phyloP scores from a whole-genome alignment of 1,284 basidiomycete genomes.

The Earliella scabrosa region DNA sequence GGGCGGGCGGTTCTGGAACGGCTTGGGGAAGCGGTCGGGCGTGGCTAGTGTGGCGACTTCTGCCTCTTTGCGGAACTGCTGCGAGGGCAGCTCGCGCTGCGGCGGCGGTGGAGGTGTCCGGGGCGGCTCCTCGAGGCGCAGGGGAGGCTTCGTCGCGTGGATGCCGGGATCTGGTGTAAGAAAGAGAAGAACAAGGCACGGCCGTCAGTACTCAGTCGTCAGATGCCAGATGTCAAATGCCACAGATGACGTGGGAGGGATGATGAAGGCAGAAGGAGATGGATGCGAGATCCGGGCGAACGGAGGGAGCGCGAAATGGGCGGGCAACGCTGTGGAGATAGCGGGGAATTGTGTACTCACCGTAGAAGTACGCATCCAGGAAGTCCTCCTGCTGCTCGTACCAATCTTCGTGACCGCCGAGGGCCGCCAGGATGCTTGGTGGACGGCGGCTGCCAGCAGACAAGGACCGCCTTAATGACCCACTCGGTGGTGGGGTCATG shows the following conservation, averaged over 20 bases:
- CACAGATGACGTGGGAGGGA: neutral
- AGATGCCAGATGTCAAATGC: neutral
- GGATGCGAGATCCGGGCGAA: neutral
- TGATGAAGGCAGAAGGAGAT: neutral
- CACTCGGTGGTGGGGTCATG: slow-evolving; percentile 25
- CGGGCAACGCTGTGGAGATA: neutral
- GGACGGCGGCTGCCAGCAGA: slow-evolving; percentile 35
- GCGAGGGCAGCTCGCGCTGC: slow-evolving; percentile 12
- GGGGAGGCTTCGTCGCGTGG: slow-evolving; percentile 17
- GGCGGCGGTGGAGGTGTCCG: slow-evolving; percentile 13
- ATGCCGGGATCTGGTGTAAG: slow-evolving; percentile 33
- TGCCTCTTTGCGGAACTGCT: slow-evolving; percentile 13
- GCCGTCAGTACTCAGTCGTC: slow-evolving; percentile 3
- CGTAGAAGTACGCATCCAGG: slow-evolving; percentile 52
- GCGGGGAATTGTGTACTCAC: slow-evolving; percentile 41
- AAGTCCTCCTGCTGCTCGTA: slow-evolving; percentile 50
- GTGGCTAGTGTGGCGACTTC: slow-evolving; percentile 12
- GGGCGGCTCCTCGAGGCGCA: slow-evolving; percentile 14
- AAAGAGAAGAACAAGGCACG: slow-evolving; percentile 7
- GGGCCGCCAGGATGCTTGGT: slow-evolving; percentile 25
- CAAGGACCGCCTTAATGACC: slow-evolving; percentile 24
- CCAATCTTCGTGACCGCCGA: slow-evolving; percentile 38
- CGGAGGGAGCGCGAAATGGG: neutral
- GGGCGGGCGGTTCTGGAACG: slow-evolving; percentile 36
- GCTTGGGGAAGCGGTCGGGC: slow-evolving; percentile 37